Conservation (phyloP, 805 yeast genomes). For the Clavispora phyllophila region DNA sequence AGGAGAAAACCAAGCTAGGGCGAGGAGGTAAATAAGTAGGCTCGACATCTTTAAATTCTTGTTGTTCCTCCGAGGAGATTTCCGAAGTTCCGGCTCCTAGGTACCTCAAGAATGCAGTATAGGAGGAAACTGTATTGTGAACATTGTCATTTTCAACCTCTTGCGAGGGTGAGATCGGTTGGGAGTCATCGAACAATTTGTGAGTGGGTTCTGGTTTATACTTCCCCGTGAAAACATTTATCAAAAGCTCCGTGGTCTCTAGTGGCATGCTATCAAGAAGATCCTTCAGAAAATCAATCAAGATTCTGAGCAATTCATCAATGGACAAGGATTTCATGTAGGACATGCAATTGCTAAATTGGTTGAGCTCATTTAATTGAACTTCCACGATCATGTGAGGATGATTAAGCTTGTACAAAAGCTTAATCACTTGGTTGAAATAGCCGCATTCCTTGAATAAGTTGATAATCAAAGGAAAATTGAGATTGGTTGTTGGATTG, state of each 20-base stretch:
- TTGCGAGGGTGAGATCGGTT: not conserved
- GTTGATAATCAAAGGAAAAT: slow-evolving; percentile 60
- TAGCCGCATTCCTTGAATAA: slow-evolving; percentile 72
- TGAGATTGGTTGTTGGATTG: slow-evolving; percentile 18
- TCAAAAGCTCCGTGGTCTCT: slow-evolving; percentile 75
- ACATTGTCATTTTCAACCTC: not conserved
- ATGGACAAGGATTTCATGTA: slow-evolving; percentile 66
- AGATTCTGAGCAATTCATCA: slow-evolving; percentile 70
- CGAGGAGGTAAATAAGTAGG: slow-evolving; percentile 89
- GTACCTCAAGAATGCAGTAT: slow-evolving; percentile 14
- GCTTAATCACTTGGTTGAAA: slow-evolving; percentile 56
- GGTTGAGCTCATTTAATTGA: slow-evolving; percentile 58
- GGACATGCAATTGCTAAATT: slow-evolving; percentile 53
- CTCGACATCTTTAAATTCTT: slow-evolving; percentile 3
- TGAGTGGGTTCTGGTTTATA: slow-evolving; percentile 44
- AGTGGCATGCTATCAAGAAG: slow-evolving; percentile 67
- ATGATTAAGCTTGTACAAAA: slow-evolving; percentile 69
- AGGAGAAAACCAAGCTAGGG: slow-evolving; percentile 80
- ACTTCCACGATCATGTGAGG: slow-evolving; percentile 75
- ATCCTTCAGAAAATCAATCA: slow-evolving; percentile 60
- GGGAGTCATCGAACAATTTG: slow-evolving; percentile 9
- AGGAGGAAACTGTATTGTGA: slow-evolving; percentile 8
- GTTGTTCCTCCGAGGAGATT: slow-evolving; percentile 1
- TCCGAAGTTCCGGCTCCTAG: slow-evolving; percentile 7
- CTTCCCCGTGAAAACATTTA: slow-evolving; percentile 84